Evolutionary conservation across 2,329 filamentous ascomycete genomes (phyloP).

Genomic region (Fusarium graminum): DNA sequence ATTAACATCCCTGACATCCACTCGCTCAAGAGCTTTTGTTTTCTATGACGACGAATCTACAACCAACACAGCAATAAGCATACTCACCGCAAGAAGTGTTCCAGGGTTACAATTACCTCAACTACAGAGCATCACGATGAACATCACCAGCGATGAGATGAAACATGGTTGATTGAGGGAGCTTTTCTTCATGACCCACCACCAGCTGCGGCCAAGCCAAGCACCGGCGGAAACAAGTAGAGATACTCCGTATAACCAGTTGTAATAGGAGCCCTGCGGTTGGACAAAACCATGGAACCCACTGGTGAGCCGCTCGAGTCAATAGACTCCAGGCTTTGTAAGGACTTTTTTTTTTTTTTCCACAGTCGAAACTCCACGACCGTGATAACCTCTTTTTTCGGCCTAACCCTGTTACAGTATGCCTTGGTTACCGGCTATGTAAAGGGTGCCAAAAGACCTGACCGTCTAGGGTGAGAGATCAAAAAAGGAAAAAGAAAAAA

Average conservation of each 20-base stretch:
- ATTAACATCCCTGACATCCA: conserved; percentile 8
- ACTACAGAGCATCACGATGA: conserved; percentile 13
- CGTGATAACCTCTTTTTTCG: conserved; percentile 17
- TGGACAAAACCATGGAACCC: conserved; percentile 30
- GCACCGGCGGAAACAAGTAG: conserved; percentile 13
- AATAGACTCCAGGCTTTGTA: conserved; percentile 11
- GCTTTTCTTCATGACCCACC: conserved; percentile 16
- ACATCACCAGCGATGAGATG: background rate
- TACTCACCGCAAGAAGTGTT: conserved; percentile 22
- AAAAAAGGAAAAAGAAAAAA: too few species aligned
- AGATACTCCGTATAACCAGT: conserved; percentile 21
- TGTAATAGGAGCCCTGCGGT: conserved; percentile 46
- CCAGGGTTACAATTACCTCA: conserved; percentile 26
- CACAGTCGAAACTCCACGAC: conserved; percentile 18
- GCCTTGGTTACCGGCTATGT: conserved; percentile 1
- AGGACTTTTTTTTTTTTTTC: background rate
- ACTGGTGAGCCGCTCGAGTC: conserved; percentile 13
- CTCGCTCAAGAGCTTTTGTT: conserved; percentile 5
- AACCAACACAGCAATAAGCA: conserved; percentile 2
- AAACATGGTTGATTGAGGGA: conserved; percentile 14
- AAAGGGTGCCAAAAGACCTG: too few species aligned
- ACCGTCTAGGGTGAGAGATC: background rate
- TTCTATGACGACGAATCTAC: conserved; percentile 34
- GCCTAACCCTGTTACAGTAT: background rate
- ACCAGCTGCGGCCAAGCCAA: background rate